phyloP scores from a whole-genome alignment of 202 grass and related monocot genomes.

The Schoenoplectus triqueter region DNA sequence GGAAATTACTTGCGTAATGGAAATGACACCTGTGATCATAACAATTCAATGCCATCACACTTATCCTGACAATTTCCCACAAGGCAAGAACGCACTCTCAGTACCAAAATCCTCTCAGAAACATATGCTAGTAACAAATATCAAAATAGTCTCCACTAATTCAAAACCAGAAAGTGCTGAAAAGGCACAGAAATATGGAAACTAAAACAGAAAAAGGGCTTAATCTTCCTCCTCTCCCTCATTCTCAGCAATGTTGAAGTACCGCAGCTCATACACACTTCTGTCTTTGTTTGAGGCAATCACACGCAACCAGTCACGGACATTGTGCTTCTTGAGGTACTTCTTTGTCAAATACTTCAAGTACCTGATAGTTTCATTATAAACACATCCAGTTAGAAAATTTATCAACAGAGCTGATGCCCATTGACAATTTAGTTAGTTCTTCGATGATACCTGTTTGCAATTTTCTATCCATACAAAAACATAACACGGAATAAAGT shows the following conservation, averaged over 20 bases:
- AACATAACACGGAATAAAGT: neutral
- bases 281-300: slow-evolving; percentile 81
- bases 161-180: slow-evolving; percentile 31
- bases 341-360: slow-evolving; percentile 91
- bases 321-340: slow-evolving; percentile 93
- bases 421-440: neutral
- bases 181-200: slow-evolving; percentile 38
- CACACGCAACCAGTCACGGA: slow-evolving; percentile 78
- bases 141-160: slow-evolving; percentile 34
- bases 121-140: slow-evolving; percentile 31
- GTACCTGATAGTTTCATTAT: slow-evolving; percentile 53
- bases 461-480: neutral
- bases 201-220: slow-evolving; percentile 36
- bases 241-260: slow-evolving; percentile 86
- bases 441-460: neutral
- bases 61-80: slow-evolving; percentile 28
- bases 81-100: neutral
- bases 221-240: slow-evolving; percentile 91
- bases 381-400: neutral
- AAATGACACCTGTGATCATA: neutral
- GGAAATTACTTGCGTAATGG: no score
- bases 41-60: neutral
- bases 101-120: slow-evolving; percentile 24
- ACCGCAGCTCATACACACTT: slow-evolving; percentile 67
- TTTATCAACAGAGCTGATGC: neutral